Evolutionary conservation across 148 eudicot species (phyloP), one percentile per base, ranked within the genome.

Genomic region (Heliosperma pusillum): DNA sequence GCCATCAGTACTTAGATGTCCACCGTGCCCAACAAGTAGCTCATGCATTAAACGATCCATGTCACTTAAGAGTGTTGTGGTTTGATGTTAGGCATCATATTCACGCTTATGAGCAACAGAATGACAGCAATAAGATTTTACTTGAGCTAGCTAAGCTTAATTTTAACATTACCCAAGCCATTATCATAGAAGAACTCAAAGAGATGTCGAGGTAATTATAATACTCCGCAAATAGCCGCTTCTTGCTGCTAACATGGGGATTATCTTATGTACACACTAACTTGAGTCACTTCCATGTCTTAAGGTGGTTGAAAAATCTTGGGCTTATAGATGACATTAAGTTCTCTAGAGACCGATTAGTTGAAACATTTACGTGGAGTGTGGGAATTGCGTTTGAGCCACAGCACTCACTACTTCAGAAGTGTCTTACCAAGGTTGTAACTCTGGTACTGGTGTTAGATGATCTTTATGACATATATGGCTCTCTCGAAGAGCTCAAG

Each of bases 231-330:
- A 53, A 19, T 24, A 33, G 4, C 40, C 40, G 3, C 40, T 33
- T 33, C 40, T 1, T 33, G 40, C 5, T 33, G n/a, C n/a, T n/a
- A n/a, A n/a, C n/a, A n/a, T n/a, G n/a, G n/a, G n/a, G n/a, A n/a
- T n/a, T n/a, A n/a, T n/a, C n/a, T n/a, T n/a, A n/a, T n/a, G n/a
- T n/a, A n/a, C n/a, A n/a, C 15, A 10, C 16, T 40, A 66, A 66
- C 16, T 24, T 12, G 0, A 15, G 21, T 17, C 27, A 3, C 40
- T 27, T 40, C 29, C 13, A 2, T 69, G 22, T 76, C 30, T 52
- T 56, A 55, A 89, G 92, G 79, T 87, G 92, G 92, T 87, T 90
- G 92, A 85, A 26, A 25, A 71, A 78, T 72, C 86, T 89, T 3
- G 81, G 82, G 5, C 77, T 85, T 10, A 75, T 36, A 5, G 79